These are phyloP conservation scores for Cladorrhinum samala DNA, from an alignment of 495 filamentous ascomycete genomes.

Conservation along the genomic window DNA sequence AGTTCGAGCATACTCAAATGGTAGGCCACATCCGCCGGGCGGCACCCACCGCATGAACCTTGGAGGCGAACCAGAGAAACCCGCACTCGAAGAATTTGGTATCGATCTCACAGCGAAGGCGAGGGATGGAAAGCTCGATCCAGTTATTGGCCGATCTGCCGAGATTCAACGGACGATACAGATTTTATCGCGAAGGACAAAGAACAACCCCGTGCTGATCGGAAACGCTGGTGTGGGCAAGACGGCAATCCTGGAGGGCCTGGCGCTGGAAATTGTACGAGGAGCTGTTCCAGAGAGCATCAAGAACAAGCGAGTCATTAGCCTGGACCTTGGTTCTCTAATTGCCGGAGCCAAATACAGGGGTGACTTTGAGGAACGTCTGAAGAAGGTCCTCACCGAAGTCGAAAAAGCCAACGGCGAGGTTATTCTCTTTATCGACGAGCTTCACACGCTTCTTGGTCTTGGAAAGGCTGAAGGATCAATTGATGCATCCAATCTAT, in stretches of 20 bases:
- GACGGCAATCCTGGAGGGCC: slow-evolving; percentile 87
- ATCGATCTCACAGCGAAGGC: slow-evolving; percentile 84
- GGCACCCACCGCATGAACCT: slow-evolving; percentile 91
- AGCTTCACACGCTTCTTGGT: slow-evolving; percentile 85
- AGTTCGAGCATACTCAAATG: slow-evolving; percentile 64
- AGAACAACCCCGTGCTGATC: slow-evolving; percentile 95
- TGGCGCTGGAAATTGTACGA: slow-evolving; percentile 83
- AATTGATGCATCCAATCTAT: slow-evolving; percentile 89
- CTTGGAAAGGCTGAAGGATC: slow-evolving; percentile 93
- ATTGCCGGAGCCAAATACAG: slow-evolving; percentile 95
- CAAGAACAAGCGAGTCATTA: slow-evolving; percentile 86
- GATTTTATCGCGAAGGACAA: slow-evolving; percentile 83
- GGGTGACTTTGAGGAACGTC: slow-evolving; percentile 91
- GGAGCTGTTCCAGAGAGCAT: slow-evolving; percentile 96
- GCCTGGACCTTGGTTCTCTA: slow-evolving; percentile 79
- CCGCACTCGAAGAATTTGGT: slow-evolving; percentile 84
- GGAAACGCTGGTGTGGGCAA: slow-evolving; percentile 92
- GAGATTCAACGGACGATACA: slow-evolving; percentile 95
- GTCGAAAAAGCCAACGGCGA: slow-evolving; percentile 82
- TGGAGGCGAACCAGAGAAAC: slow-evolving; percentile 70
- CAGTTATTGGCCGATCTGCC: slow-evolving; percentile 85
- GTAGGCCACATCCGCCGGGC: slow-evolving; percentile 77
- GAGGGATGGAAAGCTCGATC: slow-evolving; percentile 84
- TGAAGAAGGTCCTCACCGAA: slow-evolving; percentile 87
- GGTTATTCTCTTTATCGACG: slow-evolving; percentile 93